These are phyloP conservation scores for Blastocystis sp. DNA, from an alignment of 352 stramenopile species.

Conservation along the genomic window DNA sequence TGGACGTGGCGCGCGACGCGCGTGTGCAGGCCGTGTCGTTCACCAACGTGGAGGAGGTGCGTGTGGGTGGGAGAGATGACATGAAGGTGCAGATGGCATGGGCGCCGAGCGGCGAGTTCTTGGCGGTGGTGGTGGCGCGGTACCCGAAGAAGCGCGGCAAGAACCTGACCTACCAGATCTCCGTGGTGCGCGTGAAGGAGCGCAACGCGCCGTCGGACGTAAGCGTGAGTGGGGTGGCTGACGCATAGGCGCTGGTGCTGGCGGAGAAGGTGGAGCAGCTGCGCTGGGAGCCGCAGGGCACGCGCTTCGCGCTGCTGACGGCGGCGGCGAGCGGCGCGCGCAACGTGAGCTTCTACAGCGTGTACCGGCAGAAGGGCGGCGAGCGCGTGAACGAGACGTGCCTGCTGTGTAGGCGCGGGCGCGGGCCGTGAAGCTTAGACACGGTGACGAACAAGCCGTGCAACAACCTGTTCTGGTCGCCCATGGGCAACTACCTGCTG, in stretches of 20 bases:
- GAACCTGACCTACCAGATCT: slow-evolving; percentile 1
- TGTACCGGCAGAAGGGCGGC: background rate
- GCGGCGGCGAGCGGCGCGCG: background rate
- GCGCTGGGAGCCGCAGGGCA: background rate
- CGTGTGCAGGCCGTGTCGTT: slow-evolving; percentile 8
- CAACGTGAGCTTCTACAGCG: slow-evolving; percentile 34
- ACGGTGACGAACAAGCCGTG: slow-evolving; percentile 30
- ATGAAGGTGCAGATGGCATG: background rate
- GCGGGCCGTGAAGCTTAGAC: background rate
- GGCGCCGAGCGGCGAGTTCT: background rate
- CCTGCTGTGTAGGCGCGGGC: background rate
- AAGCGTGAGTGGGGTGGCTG: background rate
- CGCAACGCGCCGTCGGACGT: slow-evolving; percentile 30
- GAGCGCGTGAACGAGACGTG: background rate
- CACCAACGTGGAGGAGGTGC: slow-evolving; percentile 34
- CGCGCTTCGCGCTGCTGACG: slow-evolving; percentile 13
- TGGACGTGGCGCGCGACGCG: background rate
- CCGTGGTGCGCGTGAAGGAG: background rate
- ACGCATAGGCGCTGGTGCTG: background rate
- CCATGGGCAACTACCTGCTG: slow-evolving; percentile 15
- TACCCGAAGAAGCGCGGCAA: slow-evolving; percentile 11
- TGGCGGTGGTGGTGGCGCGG: background rate
- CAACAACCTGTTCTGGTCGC: slow-evolving; percentile 33
- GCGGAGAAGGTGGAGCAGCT: background rate
- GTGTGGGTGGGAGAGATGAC: background rate